These are phyloP conservation scores for Collybia mongolica DNA, from an alignment of 768 basidiomycete species.

Conservation along the genomic window DNA sequence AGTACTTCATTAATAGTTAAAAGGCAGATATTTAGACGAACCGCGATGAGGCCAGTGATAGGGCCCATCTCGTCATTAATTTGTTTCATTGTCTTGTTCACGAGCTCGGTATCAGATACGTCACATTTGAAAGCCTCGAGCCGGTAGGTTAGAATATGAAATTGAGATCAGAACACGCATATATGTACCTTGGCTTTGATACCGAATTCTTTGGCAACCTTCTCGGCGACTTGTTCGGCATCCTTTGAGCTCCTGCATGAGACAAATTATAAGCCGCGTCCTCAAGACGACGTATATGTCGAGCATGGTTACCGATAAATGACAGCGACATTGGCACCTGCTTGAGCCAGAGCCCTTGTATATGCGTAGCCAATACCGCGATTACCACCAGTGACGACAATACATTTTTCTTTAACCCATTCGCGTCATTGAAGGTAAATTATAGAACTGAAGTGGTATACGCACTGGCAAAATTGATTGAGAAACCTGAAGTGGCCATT, in stretches of 20 bases:
- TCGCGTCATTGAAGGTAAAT: neutral
- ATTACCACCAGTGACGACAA: slow-evolving; percentile 63
- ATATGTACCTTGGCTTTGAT: slow-evolving; percentile 40
- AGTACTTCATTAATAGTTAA: neutral
- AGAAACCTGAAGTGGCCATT: slow-evolving; percentile 12
- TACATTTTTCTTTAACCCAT: slow-evolving; percentile 34
- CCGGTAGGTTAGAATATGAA: too few relatives aligned
- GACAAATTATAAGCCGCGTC: neutral
- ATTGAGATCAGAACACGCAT: neutral
- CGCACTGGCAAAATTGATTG: slow-evolving; percentile 28
- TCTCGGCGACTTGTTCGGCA: slow-evolving; percentile 45
- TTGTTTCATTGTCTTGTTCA: slow-evolving; percentile 40
- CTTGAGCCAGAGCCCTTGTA: slow-evolving; percentile 49
- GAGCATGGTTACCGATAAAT: slow-evolving; percentile 45
- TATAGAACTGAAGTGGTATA: neutral
- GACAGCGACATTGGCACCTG: slow-evolving; percentile 59
- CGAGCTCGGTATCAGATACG: slow-evolving; percentile 44
- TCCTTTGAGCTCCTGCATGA: slow-evolving; percentile 40
- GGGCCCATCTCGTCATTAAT: slow-evolving; percentile 49
- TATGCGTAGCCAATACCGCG: slow-evolving; percentile 60
- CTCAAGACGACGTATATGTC: neutral
- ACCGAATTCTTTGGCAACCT: slow-evolving; percentile 45
- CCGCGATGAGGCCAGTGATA: slow-evolving; percentile 57
- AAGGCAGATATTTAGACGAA: too few relatives aligned
- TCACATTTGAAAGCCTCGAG: slow-evolving; percentile 63